phyloP scores from a whole-genome alignment of 495 filamentous ascomycete genomes.

The Lindgomyces ingoldianus region DNA sequence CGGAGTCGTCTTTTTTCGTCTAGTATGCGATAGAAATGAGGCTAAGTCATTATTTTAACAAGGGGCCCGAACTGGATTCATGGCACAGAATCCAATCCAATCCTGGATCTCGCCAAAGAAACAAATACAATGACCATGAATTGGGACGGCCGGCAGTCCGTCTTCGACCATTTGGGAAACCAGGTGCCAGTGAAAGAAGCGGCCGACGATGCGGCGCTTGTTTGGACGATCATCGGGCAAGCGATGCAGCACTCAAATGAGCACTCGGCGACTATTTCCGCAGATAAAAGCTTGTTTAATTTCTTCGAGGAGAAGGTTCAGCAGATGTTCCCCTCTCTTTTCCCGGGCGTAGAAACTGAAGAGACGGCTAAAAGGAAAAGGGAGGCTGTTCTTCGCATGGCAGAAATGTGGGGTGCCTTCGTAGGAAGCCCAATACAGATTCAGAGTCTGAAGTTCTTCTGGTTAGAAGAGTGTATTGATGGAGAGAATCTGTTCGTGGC shows the following conservation, averaged over 20 bases:
- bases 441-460: conserved; percentile 91
- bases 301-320: conserved; percentile 65
- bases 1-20: conserved; percentile 8
- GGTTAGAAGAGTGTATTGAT: conserved; percentile 92
- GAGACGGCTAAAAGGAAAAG: conserved; percentile 47
- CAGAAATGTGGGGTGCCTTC: conserved; percentile 83
- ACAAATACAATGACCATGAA: conserved; percentile 62
- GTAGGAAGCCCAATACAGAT: conserved; percentile 73
- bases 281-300: conserved; percentile 69
- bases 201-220: conserved; percentile 56
- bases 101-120: conserved; percentile 71
- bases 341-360: conserved; percentile 49
- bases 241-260: conserved; percentile 80
- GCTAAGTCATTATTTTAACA: conserved; percentile 19
- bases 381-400: conserved; percentile 63
- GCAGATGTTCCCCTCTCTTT: conserved; percentile 45
- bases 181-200: conserved; percentile 56
- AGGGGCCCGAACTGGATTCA: conserved; percentile 97
- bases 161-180: conserved; percentile 67
- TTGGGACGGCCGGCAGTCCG: conserved; percentile 57
- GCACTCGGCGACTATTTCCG: conserved; percentile 62
- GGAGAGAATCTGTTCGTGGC: conserved; percentile 89
- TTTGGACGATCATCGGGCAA: conserved; percentile 78
- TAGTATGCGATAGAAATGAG: not conserved
- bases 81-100: conserved; percentile 81